Evolutionary conservation across 441 rosid genomes (phyloP), one percentile per base, ranked within the genome.

Genomic region (Hypseocharis bilobata): DNA sequence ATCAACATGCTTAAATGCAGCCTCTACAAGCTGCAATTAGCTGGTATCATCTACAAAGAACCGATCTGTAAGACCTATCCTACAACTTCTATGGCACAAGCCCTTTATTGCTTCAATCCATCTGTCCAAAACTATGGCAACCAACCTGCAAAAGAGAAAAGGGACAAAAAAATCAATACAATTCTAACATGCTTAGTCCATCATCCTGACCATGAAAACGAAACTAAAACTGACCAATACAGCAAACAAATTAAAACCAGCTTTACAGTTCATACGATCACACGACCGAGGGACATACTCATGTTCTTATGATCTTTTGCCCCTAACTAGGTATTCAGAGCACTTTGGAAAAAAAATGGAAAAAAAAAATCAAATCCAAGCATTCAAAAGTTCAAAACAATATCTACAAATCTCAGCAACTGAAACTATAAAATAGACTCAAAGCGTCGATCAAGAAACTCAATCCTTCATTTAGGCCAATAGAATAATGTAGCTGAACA

Each of bases 1-100:
- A 76, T 78, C 87, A 89, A 83, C 96, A 92, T 92, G 77, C 89
- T 87, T 75, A 67, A 32, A 69, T 74, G 92, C 89, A 89, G 91
- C 91, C 86, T 79, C 87, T 84, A 81, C 65, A 83, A 86, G 88
- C 85, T 77, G 84, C 88, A 62, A 67, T 75, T 66, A 71, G 73
- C 78, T 61, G 59, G 70, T 76, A 76, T 78, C 91, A 85, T 79
- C 84, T 79, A 80, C 62, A 77, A 65, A 22, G 44, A 64, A 75
- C 49, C 66, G 71, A 20, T 68, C 55, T 38, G 42, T 8, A 32
- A 57, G 64, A 63, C 16, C 67, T 47, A 64, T 67, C 29, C 27
- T 34, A 61, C 52, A 66, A 59, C 47, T 66, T 60, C 66, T 29
- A 40, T 36, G 10, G 22, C 64, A 28, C 40, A 72, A 68, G 63